Evolutionary conservation across 1,284 basidiomycete genomes (phyloP).

Genomic region (Wolfiporia cocos): DNA sequence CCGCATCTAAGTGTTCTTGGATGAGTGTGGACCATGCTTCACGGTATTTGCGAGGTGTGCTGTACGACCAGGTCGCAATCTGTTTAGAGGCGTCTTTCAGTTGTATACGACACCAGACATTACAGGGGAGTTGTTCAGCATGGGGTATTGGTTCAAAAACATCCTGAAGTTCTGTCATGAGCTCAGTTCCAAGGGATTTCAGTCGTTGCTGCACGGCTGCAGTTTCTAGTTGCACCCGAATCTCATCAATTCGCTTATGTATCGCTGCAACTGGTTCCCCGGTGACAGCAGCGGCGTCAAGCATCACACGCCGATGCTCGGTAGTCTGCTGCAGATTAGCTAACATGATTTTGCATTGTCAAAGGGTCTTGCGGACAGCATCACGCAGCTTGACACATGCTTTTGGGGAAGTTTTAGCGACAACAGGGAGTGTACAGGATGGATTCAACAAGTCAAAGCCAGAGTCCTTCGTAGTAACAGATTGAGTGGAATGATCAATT

Average conservation of each 20-base stretch:
- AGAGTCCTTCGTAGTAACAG: not conserved
- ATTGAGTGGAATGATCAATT: not conserved
- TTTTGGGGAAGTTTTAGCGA: not conserved
- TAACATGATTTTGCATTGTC: not conserved
- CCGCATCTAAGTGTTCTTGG: slow-evolving; percentile 12
- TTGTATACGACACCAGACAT: not conserved
- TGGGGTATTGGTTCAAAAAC: not conserved
- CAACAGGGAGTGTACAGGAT: not conserved
- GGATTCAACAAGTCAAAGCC: not conserved
- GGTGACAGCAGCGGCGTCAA: not conserved
- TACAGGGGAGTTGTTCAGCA: not conserved
- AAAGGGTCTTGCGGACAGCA: not conserved
- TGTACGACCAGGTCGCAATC: slow-evolving; percentile 3
- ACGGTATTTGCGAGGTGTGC: slow-evolving; percentile 1
- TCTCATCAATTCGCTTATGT: not conserved
- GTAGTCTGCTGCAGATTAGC: not conserved
- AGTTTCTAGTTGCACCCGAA: too few relatives aligned
- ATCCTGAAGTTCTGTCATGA: not conserved
- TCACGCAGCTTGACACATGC: not conserved
- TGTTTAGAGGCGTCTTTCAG: not conserved
- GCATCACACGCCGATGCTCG: not conserved
- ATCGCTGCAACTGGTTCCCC: not conserved
- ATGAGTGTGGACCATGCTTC: slow-evolving; percentile 9
- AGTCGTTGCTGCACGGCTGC: not conserved
- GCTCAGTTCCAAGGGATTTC: not conserved